Base-by-base conservation (phyloP, 208 protist species). In the Sergeia podlipaevii region DNA sequence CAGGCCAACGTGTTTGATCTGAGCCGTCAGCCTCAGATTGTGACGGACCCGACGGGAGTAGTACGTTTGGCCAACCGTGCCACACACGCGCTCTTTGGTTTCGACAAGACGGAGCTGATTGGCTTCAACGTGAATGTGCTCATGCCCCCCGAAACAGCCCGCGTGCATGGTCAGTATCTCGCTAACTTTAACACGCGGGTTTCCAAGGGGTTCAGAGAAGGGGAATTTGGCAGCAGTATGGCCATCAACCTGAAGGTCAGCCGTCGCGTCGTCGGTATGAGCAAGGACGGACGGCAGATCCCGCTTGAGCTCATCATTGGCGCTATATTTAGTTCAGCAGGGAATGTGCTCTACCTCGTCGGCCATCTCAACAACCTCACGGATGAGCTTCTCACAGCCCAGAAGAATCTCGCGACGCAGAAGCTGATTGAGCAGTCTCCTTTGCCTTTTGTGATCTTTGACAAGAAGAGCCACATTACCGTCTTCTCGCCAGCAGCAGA, bases 401-500 rank as follows among this genome's bases (percentile, higher is more conserved):
- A 50, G 23, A 43, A 6, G 32, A 38, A 21, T 8, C 8, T 44
- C 24, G 52, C 30, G 4, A 69, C 10, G 44, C n/a, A 50, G n/a
- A 47, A 29, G 13, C 28, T 42, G 17, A 42, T 64, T 26, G 15
- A 59, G 13, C 21, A 29, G 10, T 53, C 46, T 10, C 23, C 45
- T 15, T 46, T 41, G 5, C 67, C 67, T 6, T 41, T 73, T n/a
- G 38, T 73, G 5, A 26, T 4, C 36, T 58, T 71, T 30, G 50
- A 77, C 57, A 21, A 7, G 6, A 55, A 46, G 41, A 54, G 72
- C 41, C 61, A 62, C 30, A 65, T 83, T 21, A 20, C 64, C 21
- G 29, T 53, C 24, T 80, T 83, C 63, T 74, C 71, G 30, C 60
- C 51, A 20, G 65, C 53, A 4, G 64, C 75, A 6, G 70, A 79